Percentiles rank a stretch among this genome's conserved stretches.
These are phyloP conservation scores for Globisporangium canariense DNA, from an alignment of 352 stramenopile genomes.

Conservation along the genomic window DNA sequence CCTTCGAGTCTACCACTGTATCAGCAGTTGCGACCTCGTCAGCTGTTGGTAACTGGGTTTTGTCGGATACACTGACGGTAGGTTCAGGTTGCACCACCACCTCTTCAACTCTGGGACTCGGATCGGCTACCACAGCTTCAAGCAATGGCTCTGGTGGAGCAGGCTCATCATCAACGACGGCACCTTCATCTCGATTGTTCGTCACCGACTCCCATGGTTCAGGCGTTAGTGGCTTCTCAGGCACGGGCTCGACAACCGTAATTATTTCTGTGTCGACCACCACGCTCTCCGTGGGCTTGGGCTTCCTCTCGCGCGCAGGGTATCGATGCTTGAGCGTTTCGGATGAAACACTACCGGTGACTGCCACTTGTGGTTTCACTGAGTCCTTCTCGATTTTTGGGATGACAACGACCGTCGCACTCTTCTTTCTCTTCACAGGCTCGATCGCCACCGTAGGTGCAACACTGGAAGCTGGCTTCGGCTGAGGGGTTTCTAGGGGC, in stretches of 20 bases:
- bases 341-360: neutral
- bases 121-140: neutral
- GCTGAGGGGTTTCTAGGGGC: neutral
- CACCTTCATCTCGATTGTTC: neutral
- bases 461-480: neutral
- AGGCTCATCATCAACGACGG: neutral
- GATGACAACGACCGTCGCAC: conserved; percentile 16
- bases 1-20: neutral
- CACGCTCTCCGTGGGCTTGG: neutral
- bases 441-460: neutral
- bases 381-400: conserved; percentile 20
- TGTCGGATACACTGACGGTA: conserved; percentile 6
- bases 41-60: neutral
- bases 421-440: conserved; percentile 10
- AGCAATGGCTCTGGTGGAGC: neutral
- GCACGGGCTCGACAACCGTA: neutral
- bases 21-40: neutral
- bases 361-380: neutral
- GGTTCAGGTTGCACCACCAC: conserved; percentile 8
- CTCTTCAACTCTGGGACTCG: conserved; percentile 17
- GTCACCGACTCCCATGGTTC: neutral
- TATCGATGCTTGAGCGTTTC: neutral
- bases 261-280: neutral
- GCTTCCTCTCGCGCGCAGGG: neutral
- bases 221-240: neutral